These are phyloP conservation scores for Westerdykella sp. DNA, from an alignment of 2,329 filamentous ascomycete genomes.

Conservation along the genomic window DNA sequence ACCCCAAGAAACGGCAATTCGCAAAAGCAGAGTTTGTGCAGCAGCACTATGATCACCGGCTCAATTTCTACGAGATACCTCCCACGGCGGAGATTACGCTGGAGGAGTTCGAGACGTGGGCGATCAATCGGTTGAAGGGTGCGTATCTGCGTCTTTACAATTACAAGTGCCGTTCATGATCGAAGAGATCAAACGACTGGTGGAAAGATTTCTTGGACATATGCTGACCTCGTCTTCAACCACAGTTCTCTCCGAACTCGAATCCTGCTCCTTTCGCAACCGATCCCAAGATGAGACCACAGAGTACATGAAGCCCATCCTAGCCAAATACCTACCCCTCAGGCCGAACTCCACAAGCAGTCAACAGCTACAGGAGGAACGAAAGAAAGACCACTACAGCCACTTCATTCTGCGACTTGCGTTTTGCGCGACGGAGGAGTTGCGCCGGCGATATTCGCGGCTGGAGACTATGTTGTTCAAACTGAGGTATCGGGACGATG, in stretches of 20 bases:
- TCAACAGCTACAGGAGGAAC: slow-evolving; percentile 58
- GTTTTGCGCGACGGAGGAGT: slow-evolving; percentile 84
- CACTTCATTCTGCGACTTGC: slow-evolving; percentile 95
- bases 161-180: neutral
- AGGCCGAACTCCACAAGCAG: slow-evolving; percentile 64
- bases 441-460: slow-evolving; percentile 76
- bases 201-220: neutral
- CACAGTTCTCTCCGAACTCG: slow-evolving; percentile 75
- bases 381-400: slow-evolving; percentile 93
- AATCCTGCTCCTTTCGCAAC: slow-evolving; percentile 94
- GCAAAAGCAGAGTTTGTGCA: slow-evolving; percentile 69
- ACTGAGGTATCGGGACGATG: slow-evolving; percentile 72
- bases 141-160: slow-evolving; percentile 20
- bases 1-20: slow-evolving; percentile 83
- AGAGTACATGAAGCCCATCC: slow-evolving; percentile 73
- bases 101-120: slow-evolving; percentile 98
- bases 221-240: slow-evolving; percentile 5
- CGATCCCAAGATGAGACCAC: slow-evolving; percentile 75
- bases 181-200: neutral
- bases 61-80: slow-evolving; percentile 86
- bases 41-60: slow-evolving; percentile 71
- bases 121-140: slow-evolving; percentile 84
- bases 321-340: slow-evolving; percentile 81
- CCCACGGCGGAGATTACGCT: slow-evolving; percentile 92
- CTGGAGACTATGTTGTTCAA: slow-evolving; percentile 88